Percentiles rank a stretch among this genome's conserved stretches.
phyloP scores from a whole-genome alignment of 345 rosid species.

The Salix arbutifolia region DNA sequence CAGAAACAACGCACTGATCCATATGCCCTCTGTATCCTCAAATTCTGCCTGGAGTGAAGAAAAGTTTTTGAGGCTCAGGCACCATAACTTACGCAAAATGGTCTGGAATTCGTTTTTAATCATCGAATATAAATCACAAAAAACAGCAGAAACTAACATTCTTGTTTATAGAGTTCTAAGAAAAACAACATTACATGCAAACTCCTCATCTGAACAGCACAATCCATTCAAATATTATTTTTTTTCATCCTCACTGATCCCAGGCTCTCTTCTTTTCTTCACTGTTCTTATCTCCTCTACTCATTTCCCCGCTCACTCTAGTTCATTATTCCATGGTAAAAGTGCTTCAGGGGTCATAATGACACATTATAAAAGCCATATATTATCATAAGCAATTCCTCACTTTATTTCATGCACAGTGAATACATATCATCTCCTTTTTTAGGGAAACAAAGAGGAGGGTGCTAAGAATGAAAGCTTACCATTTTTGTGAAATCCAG shows the following conservation, averaged over 20 bases:
- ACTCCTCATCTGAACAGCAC: background rate
- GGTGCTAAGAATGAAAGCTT: too few relatives aligned
- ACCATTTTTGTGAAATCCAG: too few relatives aligned
- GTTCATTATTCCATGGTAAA: background rate
- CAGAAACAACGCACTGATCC: constrained; percentile 72
- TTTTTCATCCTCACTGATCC: background rate
- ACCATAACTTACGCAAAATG: background rate
- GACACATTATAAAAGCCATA: too few relatives aligned
- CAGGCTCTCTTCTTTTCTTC: background rate
- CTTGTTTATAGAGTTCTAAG: background rate
- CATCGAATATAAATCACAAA: background rate
- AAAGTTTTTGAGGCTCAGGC: constrained; percentile 6
- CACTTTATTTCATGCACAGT: too few relatives aligned
- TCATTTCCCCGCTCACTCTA: background rate
- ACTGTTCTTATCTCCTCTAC: background rate
- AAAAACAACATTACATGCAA: background rate
- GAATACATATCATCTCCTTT: too few relatives aligned
- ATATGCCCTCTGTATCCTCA: constrained; percentile 67
- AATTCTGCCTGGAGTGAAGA: constrained; percentile 49
- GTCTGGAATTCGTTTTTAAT: background rate
- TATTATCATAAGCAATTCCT: too few relatives aligned
- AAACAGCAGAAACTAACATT: background rate
- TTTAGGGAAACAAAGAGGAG: too few relatives aligned
- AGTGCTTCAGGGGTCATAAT: too few relatives aligned
- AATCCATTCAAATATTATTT: too few relatives aligned